Conservation (phyloP, 257 asterid species). For the Solanum sejunctum region DNA sequence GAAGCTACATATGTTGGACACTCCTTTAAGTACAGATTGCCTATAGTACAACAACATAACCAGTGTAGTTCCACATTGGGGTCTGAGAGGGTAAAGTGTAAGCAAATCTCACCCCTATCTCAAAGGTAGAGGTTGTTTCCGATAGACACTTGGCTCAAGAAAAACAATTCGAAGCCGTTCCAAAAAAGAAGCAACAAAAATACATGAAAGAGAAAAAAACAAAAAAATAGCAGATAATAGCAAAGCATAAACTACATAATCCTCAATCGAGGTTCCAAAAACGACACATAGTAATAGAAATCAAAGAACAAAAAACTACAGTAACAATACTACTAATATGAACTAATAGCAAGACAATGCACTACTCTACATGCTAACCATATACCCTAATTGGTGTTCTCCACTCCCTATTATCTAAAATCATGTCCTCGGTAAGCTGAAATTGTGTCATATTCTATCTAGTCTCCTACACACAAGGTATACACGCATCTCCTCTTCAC, state of each 20-base stretch:
- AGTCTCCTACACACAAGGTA: background rate
- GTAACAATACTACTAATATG: background rate
- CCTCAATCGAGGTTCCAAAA: background rate
- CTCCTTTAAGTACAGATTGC: background rate
- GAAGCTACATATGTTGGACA: background rate
- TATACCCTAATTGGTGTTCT: background rate
- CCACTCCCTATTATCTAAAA: background rate
- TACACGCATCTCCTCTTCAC: background rate
- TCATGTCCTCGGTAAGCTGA: background rate
- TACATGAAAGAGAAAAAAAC: background rate
- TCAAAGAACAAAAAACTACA: background rate
- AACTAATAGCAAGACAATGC: background rate
- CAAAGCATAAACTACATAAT: background rate
- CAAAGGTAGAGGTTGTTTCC: background rate
- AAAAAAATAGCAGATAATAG: background rate
- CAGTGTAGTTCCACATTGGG: background rate
- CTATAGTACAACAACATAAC: background rate
- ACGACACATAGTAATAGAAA: background rate
- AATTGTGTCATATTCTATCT: background rate
- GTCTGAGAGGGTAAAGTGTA: background rate
- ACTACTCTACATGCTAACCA: background rate
- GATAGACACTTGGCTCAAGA: background rate
- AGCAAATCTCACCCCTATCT: background rate
- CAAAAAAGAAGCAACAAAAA: background rate
- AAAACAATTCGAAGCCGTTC: background rate